Conservation (phyloP, 768 basidiomycete species). For the Termitomyces sp. region DNA sequence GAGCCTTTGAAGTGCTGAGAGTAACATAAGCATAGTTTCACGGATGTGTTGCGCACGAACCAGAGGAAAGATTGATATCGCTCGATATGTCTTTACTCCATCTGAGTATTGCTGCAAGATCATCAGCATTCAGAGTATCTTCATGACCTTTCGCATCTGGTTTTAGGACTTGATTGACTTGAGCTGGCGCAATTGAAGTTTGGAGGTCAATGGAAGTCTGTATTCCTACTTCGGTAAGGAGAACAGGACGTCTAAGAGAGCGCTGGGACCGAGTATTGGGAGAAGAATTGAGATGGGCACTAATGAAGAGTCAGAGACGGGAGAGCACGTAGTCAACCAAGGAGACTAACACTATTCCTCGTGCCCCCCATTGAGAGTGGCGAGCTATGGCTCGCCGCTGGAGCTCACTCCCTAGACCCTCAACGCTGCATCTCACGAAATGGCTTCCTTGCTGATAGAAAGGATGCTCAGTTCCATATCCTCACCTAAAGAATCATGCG, state of each 20-base stretch:
- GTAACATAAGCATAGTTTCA: neutral
- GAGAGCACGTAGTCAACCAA: neutral
- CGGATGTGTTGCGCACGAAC: slow-evolving; percentile 25
- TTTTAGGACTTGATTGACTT: slow-evolving; percentile 28
- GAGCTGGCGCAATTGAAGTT: slow-evolving; percentile 20
- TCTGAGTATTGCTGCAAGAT: slow-evolving; percentile 66
- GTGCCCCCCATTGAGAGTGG: slow-evolving; percentile 71
- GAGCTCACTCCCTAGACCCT: slow-evolving; percentile 63
- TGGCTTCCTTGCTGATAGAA: slow-evolving; percentile 62
- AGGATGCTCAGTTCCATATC: slow-evolving; percentile 5
- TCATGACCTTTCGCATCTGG: slow-evolving; percentile 46
- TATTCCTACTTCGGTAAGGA: slow-evolving; percentile 59
- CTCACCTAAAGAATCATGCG: slow-evolving; percentile 1
- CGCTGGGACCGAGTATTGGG: slow-evolving; percentile 43
- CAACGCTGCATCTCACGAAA: slow-evolving; percentile 61
- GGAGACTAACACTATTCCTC: slow-evolving; percentile 58
- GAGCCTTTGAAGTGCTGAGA: slow-evolving; percentile 56
- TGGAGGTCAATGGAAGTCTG: slow-evolving; percentile 49
- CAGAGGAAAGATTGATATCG: slow-evolving; percentile 66
- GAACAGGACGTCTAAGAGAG: slow-evolving; percentile 51
- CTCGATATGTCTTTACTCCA: slow-evolving; percentile 76
- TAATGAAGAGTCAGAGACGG: slow-evolving; percentile 21
- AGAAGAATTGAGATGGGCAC: slow-evolving; percentile 47
- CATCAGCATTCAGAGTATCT: slow-evolving; percentile 53
- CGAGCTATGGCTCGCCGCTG: slow-evolving; percentile 64